Conservation (phyloP, 2,329 filamentous ascomycete species). For the Xylariaceae sp. region DNA sequence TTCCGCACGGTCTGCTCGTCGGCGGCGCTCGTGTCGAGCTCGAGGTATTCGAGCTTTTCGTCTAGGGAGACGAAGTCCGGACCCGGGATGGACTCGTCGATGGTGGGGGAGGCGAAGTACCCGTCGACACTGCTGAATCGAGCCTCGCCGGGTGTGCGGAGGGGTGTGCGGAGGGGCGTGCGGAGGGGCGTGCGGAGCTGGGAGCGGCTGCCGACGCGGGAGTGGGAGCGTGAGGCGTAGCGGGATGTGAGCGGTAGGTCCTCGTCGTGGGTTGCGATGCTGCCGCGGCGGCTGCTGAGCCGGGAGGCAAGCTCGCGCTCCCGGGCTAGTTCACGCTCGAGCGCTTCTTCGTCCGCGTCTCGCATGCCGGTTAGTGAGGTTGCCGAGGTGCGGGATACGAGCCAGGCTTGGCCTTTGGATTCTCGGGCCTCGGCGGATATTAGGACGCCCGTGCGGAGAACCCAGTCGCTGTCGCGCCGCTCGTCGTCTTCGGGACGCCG, state of each 20-base stretch:
- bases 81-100: conserved; percentile 37
- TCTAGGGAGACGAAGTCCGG: conserved; percentile 63
- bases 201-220: conserved; percentile 41
- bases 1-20: conserved; percentile 58
- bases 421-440: conserved; percentile 61
- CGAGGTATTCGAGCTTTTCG: conserved; percentile 54
- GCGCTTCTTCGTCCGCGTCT: conserved; percentile 50
- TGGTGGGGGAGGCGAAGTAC: conserved; percentile 36
- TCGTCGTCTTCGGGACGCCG: conserved; percentile 34
- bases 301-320: conserved; percentile 48
- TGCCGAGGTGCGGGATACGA: conserved; percentile 61
- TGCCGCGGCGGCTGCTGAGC: conserved; percentile 46
- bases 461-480: conserved; percentile 58
- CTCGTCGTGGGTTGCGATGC: conserved; percentile 36
- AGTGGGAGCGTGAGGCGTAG: conserved; percentile 43
- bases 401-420: conserved; percentile 66
- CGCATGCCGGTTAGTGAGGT: conserved; percentile 54
- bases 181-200: conserved; percentile 43
- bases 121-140: conserved; percentile 36
- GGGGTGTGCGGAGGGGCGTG: too few relatives aligned
- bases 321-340: conserved; percentile 48
- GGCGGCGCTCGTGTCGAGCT: conserved; percentile 46
- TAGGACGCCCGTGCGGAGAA: conserved; percentile 59
- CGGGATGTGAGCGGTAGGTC: conserved; percentile 42
- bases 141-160: conserved; percentile 23